Conservation (phyloP, 1,139 yeast species). For the Arxiozyma bovina region DNA sequence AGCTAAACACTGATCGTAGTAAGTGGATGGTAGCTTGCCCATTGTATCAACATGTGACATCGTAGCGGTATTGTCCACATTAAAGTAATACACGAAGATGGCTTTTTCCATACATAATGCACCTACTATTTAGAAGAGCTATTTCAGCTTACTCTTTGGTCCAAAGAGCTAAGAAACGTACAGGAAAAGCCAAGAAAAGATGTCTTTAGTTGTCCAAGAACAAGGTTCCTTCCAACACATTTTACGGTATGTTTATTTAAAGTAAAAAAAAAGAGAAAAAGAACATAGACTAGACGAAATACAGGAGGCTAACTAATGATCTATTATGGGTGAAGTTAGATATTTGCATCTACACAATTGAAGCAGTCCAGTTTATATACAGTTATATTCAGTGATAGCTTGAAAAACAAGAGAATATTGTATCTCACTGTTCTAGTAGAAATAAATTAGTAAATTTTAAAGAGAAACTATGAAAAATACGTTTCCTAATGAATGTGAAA, state of each 20-base stretch:
- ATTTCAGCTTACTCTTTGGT: not conserved
- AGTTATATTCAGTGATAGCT: not conserved
- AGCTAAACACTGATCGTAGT: not conserved
- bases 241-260: conserved; percentile 73
- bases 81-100: not conserved
- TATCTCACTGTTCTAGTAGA: too few relatives aligned
- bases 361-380: not conserved
- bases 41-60: not conserved
- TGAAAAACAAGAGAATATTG: not conserved
- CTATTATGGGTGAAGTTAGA: not conserved
- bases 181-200: conserved; percentile 32
- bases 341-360: not conserved
- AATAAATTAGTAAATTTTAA: too few relatives aligned
- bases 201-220: conserved; percentile 98
- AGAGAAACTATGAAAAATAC: too few relatives aligned
- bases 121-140: not conserved
- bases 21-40: not conserved
- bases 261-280: not conserved
- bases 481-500: too few relatives aligned
- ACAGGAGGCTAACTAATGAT: not conserved
- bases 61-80: not conserved
- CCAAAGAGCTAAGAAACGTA: not conserved
- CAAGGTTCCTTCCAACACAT: conserved; percentile 99
- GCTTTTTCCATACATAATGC: not conserved
- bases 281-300: not conserved